Evolutionary conservation across 1,284 basidiomycete genomes (phyloP), one percentile per base, ranked within the genome.

Genomic region (Erythrobasidium hasegawianum): DNA sequence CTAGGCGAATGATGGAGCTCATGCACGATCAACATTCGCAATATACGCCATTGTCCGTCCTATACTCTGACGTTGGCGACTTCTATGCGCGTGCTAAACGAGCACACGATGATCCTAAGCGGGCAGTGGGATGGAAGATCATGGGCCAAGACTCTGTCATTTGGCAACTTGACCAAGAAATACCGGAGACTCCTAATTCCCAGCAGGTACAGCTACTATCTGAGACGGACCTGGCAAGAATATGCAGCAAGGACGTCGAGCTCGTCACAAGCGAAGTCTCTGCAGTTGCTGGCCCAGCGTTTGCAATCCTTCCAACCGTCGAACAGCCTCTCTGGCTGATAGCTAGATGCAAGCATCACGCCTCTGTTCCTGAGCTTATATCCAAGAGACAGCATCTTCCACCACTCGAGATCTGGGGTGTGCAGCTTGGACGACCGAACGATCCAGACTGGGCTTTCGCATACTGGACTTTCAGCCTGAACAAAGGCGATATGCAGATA

Each of bases 291-390:
- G 41, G 22, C 27, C 20, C 41, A 10, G 61, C 61, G n/a, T 64
- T 64, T 29, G 40, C 55, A n/a, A 57, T 64, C 26, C 43, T 57
- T 20, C 61, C 61, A 2, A 57, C 41, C 11, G 43, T 53, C 10
- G 61, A 64, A 20, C 61, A 64, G 55, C 26, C 57, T 8, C 22
- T 47, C 33, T 64, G 61, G 61, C 61, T 38, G 5, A 57, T 64
- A 10, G 40, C 40, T 7, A 40, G 55, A 11, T 20, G 24, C 43
- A 64, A 64, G 38, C 57, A 45, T 29, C 38, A 49, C 41, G 61
- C 56, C 16, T 43, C 26, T 29, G 24, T 64, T 14, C 39, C 39
- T 26, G 41, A 47, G 9, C 61, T 43, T 27, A 20, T 22, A 11
- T 47, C 54, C 16, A 4, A 33, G 33, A 53, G 61, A 26, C n/a